These are phyloP conservation scores for Heterobasidion parviporum DNA, from an alignment of 1,284 basidiomycete species.

Conservation along the genomic window DNA sequence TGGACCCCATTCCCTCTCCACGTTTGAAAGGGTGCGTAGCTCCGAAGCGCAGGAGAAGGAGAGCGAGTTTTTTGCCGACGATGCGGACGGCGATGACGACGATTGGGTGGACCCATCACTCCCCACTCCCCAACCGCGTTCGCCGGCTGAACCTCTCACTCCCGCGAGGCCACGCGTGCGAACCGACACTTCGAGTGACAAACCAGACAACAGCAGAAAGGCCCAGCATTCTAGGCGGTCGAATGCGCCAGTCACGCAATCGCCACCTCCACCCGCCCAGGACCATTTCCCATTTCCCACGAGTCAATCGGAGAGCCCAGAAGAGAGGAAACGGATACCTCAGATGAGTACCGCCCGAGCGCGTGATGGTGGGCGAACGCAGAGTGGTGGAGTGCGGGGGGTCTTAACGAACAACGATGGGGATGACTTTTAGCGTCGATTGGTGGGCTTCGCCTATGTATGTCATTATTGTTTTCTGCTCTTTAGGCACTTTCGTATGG, in stretches of 20 bases:
- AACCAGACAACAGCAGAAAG: conserved; percentile 12
- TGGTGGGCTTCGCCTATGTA: not conserved
- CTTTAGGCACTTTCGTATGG: not conserved
- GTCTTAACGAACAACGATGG: conserved; percentile 26
- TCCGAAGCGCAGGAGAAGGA: conserved; percentile 21
- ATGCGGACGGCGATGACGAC: conserved; percentile 50
- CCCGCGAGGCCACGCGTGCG: not conserved
- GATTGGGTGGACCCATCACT: conserved; percentile 53
- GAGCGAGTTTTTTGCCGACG: conserved; percentile 15
- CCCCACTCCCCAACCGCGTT: conserved; percentile 25
- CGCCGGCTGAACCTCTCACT: conserved; percentile 15
- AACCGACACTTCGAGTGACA: not conserved
- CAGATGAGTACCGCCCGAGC: conserved; percentile 61
- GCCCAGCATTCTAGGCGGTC: conserved; percentile 20
- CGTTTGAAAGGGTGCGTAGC: conserved; percentile 28
- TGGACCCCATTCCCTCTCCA: conserved; percentile 34
- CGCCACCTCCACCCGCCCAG: conserved; percentile 12
- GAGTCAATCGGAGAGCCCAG: conserved; percentile 29
- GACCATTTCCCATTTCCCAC: conserved; percentile 56
- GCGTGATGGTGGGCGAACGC: conserved; percentile 70
- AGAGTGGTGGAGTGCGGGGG: conserved; percentile 72
- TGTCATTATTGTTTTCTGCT: not conserved
- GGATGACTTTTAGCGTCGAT: not conserved
- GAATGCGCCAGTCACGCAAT: conserved; percentile 12
- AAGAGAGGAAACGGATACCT: conserved; percentile 27